Conservation (phyloP, 495 filamentous ascomycete species). For the Podospora pseudocomata region DNA sequence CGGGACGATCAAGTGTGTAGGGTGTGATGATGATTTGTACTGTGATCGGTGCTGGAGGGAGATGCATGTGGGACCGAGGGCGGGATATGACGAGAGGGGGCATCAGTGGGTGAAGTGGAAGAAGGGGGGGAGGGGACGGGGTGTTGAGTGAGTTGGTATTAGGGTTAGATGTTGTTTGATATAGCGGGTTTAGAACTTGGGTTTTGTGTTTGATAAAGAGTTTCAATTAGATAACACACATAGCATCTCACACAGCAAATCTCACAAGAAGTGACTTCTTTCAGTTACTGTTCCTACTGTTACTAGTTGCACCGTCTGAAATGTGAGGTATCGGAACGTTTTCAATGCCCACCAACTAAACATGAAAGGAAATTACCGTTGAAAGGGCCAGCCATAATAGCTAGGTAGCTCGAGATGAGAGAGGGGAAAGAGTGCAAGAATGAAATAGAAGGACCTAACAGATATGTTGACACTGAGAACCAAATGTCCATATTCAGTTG, state of each 20-base stretch:
- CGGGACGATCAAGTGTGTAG: constrained; percentile 57
- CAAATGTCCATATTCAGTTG: not conserved
- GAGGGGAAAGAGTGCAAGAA: not conserved
- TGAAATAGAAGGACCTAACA: not conserved
- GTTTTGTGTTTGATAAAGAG: no score
- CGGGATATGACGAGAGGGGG: constrained; percentile 54
- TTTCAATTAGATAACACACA: not conserved
- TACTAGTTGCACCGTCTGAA: no score
- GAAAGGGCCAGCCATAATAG: no score
- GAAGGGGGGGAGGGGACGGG: no score
- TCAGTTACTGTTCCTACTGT: no score
- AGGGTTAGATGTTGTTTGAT: not conserved
- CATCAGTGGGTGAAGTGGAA: constrained; percentile 46
- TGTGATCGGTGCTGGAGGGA: constrained; percentile 66
- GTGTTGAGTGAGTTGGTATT: not conserved
- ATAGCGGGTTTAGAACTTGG: not conserved
- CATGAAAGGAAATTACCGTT: no score
- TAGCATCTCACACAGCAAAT: no score
- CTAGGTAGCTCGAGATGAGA: no score
- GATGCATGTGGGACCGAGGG: constrained; percentile 58
- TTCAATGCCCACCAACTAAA: no score
- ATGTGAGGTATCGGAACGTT: no score
- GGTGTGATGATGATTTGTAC: constrained; percentile 64
- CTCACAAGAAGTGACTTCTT: no score
- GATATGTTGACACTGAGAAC: not conserved